Evolutionary conservation across 2,329 filamentous ascomycete genomes (phyloP), one percentile per base, ranked within the genome.

Genomic region (Colletotrichum lini): DNA sequence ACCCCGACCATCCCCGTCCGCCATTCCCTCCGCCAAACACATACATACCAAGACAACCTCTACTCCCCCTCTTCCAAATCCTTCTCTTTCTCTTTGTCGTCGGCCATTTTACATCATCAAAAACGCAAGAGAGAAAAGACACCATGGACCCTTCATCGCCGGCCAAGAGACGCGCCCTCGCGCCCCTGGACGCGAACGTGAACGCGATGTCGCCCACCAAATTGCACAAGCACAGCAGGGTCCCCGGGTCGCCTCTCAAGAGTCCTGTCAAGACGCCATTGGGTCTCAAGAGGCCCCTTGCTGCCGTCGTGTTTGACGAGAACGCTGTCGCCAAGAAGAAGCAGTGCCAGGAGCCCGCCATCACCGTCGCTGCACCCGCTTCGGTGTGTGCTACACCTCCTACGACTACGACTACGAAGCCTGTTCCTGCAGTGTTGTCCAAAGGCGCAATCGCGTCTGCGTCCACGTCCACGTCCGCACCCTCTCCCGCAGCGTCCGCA

Each of bases 101-200:
- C 38, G 52, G 35, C 7, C 18, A 35, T 21, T 42, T 18, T 59
- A 18, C 30, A n/a, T 30, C 56, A 13, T 35, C 42, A 23, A 47
- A 56, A 40, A 12, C 13, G 3, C 10, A n/a, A 40, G 42, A 62
- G 10, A 44, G 21, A 57, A 44, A 35, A 44, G 15, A 42, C 63
- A 71, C 13, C 44, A 73, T 73, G 72, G 63, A 73, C 66, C 68
- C 78, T 42, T 79, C 81, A 52, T 82, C 82, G 56, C 84, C 84
- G 13, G 73, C 77, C 47, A 87, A 85, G 77, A 80, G 84, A 83
- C 85, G 85, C 83, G 85, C 83, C 72, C 83, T 87, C 50, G 85
- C 82, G 62, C 78, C 83, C 26, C 79, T 86, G 61, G 81, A 87
- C 79, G 81, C 82, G 65, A 87, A 87, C 79, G 81, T 82, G 76